Evolutionary conservation across 2,329 filamentous ascomycete species (phyloP).

Genomic region (Tolypocladium album): DNA sequence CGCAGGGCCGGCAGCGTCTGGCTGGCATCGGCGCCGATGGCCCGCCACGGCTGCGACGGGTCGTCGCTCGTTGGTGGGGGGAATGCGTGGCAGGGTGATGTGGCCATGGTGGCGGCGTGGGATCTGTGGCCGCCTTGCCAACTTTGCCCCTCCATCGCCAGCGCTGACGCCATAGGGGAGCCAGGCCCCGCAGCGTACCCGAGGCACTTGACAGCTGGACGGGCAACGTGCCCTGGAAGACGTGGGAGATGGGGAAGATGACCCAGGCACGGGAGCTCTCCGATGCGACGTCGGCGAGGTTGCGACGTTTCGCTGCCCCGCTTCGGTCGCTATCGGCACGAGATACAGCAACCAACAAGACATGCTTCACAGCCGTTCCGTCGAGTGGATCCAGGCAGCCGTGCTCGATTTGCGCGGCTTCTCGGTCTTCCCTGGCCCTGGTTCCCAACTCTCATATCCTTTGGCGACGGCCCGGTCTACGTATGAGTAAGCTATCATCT

Average conservation of each 20-base stretch:
- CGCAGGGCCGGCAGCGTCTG: background rate
- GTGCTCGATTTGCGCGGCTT: background rate
- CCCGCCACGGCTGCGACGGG: background rate
- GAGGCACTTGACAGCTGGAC: background rate
- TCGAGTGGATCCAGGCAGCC: background rate
- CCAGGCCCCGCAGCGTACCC: background rate
- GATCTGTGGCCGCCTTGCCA: background rate
- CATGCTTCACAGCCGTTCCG: background rate
- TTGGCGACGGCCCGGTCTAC: background rate
- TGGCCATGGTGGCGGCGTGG: background rate
- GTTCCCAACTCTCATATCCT: background rate
- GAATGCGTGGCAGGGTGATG: background rate
- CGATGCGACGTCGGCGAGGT: background rate
- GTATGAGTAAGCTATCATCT: background rate
- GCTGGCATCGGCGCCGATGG: background rate
- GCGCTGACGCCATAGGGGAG: background rate
- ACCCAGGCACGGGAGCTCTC: background rate
- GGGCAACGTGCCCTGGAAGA: background rate
- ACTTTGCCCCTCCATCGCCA: background rate
- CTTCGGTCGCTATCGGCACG: background rate
- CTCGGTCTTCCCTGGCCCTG: background rate
- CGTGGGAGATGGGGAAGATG: background rate
- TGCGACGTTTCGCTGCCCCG: background rate
- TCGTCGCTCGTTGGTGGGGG: background rate
- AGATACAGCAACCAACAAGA: too few relatives aligned